phyloP scores from a whole-genome alignment of 257 asterid species.

The Gentiana straminea region DNA sequence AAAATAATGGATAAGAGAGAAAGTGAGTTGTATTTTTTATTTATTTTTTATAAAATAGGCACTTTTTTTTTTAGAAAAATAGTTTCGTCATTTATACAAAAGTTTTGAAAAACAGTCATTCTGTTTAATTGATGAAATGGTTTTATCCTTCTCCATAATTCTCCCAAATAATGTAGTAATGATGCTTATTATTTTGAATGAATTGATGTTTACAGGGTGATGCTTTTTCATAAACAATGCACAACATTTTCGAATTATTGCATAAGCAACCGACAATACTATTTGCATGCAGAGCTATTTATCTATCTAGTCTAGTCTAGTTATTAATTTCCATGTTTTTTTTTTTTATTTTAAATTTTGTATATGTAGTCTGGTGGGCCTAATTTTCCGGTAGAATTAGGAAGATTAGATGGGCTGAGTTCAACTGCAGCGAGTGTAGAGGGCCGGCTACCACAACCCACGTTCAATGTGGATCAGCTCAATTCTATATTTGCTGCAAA shows the following conservation, averaged over 20 bases:
- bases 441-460: conserved; percentile 64
- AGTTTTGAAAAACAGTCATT: neutral
- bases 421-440: conserved; percentile 54
- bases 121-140: too few species aligned
- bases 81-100: too few species aligned
- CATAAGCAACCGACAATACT: neutral
- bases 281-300: too few species aligned
- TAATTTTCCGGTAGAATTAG: conserved; percentile 58
- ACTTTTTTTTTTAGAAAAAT: too few species aligned
- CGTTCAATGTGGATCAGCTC: conserved; percentile 54
- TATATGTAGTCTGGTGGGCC: conserved; percentile 68
- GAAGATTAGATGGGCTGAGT: conserved; percentile 66
- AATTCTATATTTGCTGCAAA: conserved; percentile 48
- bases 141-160: too few species aligned
- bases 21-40: too few species aligned
- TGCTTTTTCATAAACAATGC: neutral
- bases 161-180: too few species aligned
- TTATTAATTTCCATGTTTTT: too few species aligned
- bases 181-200: too few species aligned
- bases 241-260: neutral
- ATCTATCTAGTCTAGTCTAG: too few species aligned
- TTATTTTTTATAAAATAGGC: too few species aligned
- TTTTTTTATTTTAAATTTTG: neutral
- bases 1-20: too few species aligned
- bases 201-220: neutral